Base-by-base conservation (phyloP, 2,329 filamentous ascomycete genomes). In the Cladorrhinum sp. region DNA sequence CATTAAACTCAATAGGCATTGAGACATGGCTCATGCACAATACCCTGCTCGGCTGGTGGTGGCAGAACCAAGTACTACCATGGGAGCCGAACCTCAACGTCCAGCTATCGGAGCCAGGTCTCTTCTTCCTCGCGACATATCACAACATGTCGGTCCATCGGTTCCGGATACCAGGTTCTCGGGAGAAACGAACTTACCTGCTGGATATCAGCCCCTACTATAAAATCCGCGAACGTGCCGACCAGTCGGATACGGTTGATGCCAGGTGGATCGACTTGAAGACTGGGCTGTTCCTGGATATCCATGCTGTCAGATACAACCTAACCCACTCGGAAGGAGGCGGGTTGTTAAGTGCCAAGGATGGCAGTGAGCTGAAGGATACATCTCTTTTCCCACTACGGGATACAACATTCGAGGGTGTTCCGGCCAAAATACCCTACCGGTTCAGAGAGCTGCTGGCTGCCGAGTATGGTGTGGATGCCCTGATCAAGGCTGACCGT, bases 21-120 rank as follows among this genome's bases (percentile, higher is more conserved):
- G 87, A 93, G 72, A 92, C 90, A 5, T 93, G 91, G 91, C 83
- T 93, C 62, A 90, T 91, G 68, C 90, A 93, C 70, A 89, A 90
- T n/a, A 89, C 88, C n/a, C 77, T 93, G 27, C 77, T 95, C 29
- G 91, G 90, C 6, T 95, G 91, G 91, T 93, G 90, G 89, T 93
- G 90, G 90, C 91, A 91, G 67, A 79, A 79, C 52, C 77, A 76
- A 71, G 76, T 75, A 70, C 16, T 92, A 72, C 89, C 89, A 0
- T 92, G 89, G 89, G 89, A 92, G 71, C 41, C 41, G 8, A 89
- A 92, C 71, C 79, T 91, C 50, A 89, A 93, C 72, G 88, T 90
- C 2, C 89, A 92, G 72, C 83, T 93, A 24, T 84, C 84, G 6
- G 84, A 84, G 62, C 75, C 81, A 23, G 91, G 88, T 50, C 81